Percentiles rank a stretch among this genome's conserved stretches.
Evolutionary conservation across 352 stramenopile species (phyloP).

Genomic region (Pythium scleroteichum): DNA sequence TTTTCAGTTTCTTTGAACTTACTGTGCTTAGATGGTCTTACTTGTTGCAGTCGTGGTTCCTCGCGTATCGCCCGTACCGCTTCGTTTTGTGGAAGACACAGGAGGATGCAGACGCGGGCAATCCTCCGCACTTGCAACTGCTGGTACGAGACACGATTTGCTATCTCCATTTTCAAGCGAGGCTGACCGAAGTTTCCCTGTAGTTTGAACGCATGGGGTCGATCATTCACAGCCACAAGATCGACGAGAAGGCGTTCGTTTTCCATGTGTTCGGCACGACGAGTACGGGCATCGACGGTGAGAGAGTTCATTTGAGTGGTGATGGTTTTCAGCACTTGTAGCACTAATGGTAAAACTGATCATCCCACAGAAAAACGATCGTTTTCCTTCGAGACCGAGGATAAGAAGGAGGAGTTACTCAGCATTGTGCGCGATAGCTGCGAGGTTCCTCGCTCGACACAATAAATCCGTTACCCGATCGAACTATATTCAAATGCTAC

Average conservation of each 20-base stretch:
- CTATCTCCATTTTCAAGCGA: background rate
- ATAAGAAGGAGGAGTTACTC: constrained; percentile 54
- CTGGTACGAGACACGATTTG: constrained; percentile 39
- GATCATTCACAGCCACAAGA: constrained; percentile 59
- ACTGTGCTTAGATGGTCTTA: constrained; percentile 2
- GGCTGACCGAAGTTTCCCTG: constrained; percentile 1
- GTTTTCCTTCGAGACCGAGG: constrained; percentile 58
- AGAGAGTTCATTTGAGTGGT: constrained; percentile 3
- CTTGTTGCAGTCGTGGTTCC: constrained; percentile 23
- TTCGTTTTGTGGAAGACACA: constrained; percentile 82
- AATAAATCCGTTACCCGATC: too few relatives aligned
- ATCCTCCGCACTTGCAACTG: constrained; percentile 53
- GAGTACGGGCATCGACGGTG: constrained; percentile 50
- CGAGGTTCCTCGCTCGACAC: constrained; percentile 12
- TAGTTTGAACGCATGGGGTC: constrained; percentile 71
- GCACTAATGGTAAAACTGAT: background rate
- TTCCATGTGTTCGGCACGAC: constrained; percentile 68
- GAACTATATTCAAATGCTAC: too few relatives aligned
- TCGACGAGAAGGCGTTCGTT: constrained; percentile 58
- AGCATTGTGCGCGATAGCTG: constrained; percentile 49
- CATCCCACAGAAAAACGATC: constrained; percentile 55
- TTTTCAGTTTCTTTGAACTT: background rate
- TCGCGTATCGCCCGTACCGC: constrained; percentile 66
- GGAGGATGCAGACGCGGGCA: constrained; percentile 68
- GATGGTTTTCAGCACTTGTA: background rate